Percentiles rank a stretch among this genome's conserved stretches.
phyloP scores from a whole-genome alignment of 768 basidiomycete genomes.

The Thelephora ganbajun region DNA sequence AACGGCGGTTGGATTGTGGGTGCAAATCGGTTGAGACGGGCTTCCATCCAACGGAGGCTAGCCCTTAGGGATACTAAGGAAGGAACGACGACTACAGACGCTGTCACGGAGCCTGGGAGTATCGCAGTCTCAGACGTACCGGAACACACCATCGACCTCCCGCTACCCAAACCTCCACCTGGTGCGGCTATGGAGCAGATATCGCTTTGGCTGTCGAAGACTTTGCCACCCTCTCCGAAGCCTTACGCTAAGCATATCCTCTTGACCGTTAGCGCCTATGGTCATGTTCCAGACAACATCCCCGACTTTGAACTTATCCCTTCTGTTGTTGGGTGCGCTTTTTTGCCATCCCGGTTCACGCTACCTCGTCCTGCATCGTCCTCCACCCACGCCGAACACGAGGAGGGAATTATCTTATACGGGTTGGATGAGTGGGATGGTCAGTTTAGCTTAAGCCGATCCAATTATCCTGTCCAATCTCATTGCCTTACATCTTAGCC shows the following conservation, averaged over 20 bases:
- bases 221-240: constrained; percentile 14
- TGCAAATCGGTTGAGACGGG: constrained; percentile 23
- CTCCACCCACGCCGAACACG: constrained; percentile 10
- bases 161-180: not conserved
- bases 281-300: constrained; percentile 19
- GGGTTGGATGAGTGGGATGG: constrained; percentile 40
- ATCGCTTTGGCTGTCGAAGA: constrained; percentile 7
- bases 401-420: constrained; percentile 24
- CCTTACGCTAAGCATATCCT: constrained; percentile 32
- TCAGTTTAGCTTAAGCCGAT: constrained; percentile 14
- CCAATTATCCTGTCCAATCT: not conserved
- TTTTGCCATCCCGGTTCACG: constrained; percentile 25
- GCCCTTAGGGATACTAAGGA: constrained; percentile 12
- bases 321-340: constrained; percentile 28
- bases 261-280: constrained; percentile 32
- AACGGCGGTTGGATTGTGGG: constrained; percentile 34
- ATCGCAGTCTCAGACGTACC: constrained; percentile 5
- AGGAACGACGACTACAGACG: constrained; percentile 11
- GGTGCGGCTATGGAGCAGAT: not conserved
- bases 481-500: constrained; percentile 3
- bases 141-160: not conserved
- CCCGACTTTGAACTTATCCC: constrained; percentile 26
- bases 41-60: constrained; percentile 10
- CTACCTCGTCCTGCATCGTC: constrained; percentile 19
- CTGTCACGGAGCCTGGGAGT: constrained; percentile 8